phyloP scores from a whole-genome alignment of 2,329 filamentous ascomycete species.

The Raffaelea albimanens region DNA sequence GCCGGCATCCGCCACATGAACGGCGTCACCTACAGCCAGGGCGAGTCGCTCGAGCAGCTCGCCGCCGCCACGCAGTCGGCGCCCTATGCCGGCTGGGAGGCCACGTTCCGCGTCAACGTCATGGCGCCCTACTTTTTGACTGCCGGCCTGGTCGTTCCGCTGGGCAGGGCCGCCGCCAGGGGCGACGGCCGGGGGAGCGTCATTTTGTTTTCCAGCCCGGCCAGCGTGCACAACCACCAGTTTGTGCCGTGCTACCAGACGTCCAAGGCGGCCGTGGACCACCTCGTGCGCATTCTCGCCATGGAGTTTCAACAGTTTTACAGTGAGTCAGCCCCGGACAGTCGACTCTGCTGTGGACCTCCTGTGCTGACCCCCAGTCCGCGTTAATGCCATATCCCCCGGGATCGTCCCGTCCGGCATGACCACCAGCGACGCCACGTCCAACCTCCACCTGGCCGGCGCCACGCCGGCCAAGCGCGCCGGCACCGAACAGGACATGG shows the following conservation, averaged over 20 bases:
- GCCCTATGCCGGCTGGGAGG: constrained; percentile 10
- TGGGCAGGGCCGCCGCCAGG: constrained; percentile 12
- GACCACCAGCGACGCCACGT: constrained; percentile 3
- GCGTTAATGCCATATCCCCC: constrained; percentile 7
- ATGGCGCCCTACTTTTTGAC: constrained; percentile 14
- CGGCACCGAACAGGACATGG: constrained; percentile 5
- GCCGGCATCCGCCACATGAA: constrained; percentile 4
- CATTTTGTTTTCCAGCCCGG: constrained; percentile 14
- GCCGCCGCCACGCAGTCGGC: constrained; percentile 25
- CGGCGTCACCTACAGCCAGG: constrained; percentile 4
- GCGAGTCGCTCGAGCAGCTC: constrained; percentile 9
- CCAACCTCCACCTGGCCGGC: constrained; percentile 3
- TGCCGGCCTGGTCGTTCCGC: constrained; percentile 11
- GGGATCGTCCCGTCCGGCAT: constrained; percentile 5
- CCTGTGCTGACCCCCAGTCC: neutral
- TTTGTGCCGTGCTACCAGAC: constrained; percentile 4
- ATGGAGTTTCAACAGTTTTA: constrained; percentile 3
- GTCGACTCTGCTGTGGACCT: neutral
- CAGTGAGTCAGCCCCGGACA: neutral
- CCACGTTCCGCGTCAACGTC: constrained; percentile 11
- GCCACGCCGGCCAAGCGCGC: constrained; percentile 2
- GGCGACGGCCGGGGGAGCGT: constrained; percentile 14
- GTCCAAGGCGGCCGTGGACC: neutral
- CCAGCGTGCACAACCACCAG: constrained; percentile 13
- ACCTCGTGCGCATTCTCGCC: constrained; percentile 6